phyloP scores from a whole-genome alignment of 2,329 filamentous ascomycete species.

The Fusarium xyrophilum region DNA sequence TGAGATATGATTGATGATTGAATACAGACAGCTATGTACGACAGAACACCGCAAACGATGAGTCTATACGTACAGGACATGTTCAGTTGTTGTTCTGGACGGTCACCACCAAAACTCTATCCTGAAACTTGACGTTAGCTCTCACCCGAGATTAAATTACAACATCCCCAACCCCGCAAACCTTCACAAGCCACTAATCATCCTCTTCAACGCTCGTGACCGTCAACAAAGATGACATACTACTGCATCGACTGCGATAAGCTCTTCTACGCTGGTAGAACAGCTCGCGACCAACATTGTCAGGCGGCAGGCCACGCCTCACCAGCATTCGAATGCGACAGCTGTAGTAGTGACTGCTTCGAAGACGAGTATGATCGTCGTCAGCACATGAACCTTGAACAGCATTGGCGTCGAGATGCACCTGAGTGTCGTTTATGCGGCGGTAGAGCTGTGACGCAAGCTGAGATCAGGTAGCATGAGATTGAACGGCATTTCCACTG shows the following conservation, averaged over 20 bases:
- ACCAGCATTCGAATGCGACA: background rate
- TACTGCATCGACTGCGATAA: background rate
- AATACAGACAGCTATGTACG: too few species aligned
- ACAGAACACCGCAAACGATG: accelerated
- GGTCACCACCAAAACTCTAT: background rate
- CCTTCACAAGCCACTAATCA: background rate
- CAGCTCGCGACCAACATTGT: background rate
- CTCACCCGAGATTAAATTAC: background rate
- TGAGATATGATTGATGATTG: accelerated
- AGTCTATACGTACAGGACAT: accelerated
- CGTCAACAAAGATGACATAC: background rate
- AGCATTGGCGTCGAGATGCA: slow-evolving; percentile 32
- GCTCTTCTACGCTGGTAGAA: background rate
- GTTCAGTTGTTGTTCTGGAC: background rate
- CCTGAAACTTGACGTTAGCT: background rate
- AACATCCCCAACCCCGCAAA: background rate
- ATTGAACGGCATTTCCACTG: slow-evolving; percentile 45
- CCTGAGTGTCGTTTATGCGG: slow-evolving; percentile 42
- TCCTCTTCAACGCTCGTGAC: background rate
- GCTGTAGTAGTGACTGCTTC: background rate
- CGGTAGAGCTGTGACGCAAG: background rate
- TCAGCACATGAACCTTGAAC: background rate
- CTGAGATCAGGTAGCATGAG: slow-evolving; percentile 40
- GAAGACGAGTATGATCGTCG: background rate
- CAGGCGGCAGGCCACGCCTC: background rate